Conservation (phyloP, 345 rosid genomes). For the Tarenaya hassleriana region DNA sequence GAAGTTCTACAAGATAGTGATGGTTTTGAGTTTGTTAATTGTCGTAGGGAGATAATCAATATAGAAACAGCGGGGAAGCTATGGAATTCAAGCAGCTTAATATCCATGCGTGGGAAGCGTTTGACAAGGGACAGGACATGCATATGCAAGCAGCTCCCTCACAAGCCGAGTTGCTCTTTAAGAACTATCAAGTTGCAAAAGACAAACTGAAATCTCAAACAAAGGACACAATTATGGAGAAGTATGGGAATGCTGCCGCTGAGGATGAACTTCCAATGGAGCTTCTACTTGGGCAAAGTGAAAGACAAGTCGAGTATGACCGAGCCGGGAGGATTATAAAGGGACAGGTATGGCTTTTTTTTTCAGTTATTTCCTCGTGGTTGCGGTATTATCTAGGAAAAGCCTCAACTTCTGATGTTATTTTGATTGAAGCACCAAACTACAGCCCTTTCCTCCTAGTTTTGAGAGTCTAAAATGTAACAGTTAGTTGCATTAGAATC, state of each 20-base stretch:
- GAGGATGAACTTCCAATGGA: constrained; percentile 42
- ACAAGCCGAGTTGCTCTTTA: constrained; percentile 44
- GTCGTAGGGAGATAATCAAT: constrained; percentile 48
- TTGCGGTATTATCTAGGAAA: background rate
- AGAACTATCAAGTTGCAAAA: constrained; percentile 31
- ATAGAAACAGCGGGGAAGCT: constrained; percentile 51
- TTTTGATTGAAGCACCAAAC: background rate
- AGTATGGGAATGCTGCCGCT: constrained; percentile 45
- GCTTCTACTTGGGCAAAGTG: constrained; percentile 47
- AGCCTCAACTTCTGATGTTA: background rate
- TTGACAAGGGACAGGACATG: constrained; percentile 48
- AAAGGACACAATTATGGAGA: constrained; percentile 38
- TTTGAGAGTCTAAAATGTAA: too few relatives aligned
- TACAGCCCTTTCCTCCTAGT: background rate
- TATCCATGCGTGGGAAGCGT: constrained; percentile 46
- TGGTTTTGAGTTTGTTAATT: background rate
- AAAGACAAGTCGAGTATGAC: constrained; percentile 50
- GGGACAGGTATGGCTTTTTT: constrained; percentile 38
- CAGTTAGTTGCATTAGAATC: too few relatives aligned
- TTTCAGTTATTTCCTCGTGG: too few relatives aligned
- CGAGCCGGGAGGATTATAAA: constrained; percentile 44
- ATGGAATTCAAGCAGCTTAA: constrained; percentile 48
- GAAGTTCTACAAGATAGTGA: background rate
- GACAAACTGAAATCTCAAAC: constrained; percentile 35
- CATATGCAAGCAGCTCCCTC: constrained; percentile 55